These are phyloP conservation scores for Quillaja saponaria DNA, from an alignment of 306 rosid species.

Conservation along the genomic window DNA sequence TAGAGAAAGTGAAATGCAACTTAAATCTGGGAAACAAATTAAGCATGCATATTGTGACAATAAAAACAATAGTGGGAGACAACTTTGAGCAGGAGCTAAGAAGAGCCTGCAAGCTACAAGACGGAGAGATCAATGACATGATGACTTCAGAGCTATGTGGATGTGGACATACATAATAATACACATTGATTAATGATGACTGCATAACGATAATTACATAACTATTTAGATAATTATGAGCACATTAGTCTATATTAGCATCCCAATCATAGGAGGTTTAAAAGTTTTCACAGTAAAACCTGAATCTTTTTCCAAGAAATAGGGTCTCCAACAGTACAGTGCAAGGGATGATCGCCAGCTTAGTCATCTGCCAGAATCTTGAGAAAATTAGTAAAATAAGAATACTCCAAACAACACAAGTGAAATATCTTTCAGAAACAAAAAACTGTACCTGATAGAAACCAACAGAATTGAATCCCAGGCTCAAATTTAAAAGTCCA, in stretches of 20 bases:
- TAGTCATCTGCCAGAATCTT: constrained; percentile 71
- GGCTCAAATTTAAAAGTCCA: constrained; percentile 93
- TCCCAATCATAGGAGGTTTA: constrained; percentile 15
- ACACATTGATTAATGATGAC: too few species aligned
- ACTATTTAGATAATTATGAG: too few species aligned
- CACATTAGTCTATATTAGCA: too few species aligned
- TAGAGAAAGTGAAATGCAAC: constrained; percentile 10
- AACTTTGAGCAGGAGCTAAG: not conserved
- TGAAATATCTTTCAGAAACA: constrained; percentile 24
- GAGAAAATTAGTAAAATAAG: constrained; percentile 15
- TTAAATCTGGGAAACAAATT: constrained; percentile 3
- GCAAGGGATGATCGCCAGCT: constrained; percentile 98
- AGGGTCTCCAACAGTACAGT: constrained; percentile 95
- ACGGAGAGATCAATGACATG: too few species aligned
- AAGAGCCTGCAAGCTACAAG: not conserved
- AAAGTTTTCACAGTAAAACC: constrained; percentile 44
- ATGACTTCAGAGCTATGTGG: too few species aligned
- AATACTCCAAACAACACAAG: constrained; percentile 18
- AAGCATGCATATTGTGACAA: not conserved
- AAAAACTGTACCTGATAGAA: constrained; percentile 76
- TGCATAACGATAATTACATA: too few species aligned
- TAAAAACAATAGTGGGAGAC: not conserved
- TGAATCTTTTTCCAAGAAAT: constrained; percentile 85
- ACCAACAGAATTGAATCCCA: constrained; percentile 98
- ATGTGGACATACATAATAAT: too few species aligned